A percentile compares a stretch with the other conserved stretches of the same genome.
Evolutionary conservation across 202 grass and related monocot genomes (phyloP).

Genomic region (Brachypodium distachyon): DNA sequence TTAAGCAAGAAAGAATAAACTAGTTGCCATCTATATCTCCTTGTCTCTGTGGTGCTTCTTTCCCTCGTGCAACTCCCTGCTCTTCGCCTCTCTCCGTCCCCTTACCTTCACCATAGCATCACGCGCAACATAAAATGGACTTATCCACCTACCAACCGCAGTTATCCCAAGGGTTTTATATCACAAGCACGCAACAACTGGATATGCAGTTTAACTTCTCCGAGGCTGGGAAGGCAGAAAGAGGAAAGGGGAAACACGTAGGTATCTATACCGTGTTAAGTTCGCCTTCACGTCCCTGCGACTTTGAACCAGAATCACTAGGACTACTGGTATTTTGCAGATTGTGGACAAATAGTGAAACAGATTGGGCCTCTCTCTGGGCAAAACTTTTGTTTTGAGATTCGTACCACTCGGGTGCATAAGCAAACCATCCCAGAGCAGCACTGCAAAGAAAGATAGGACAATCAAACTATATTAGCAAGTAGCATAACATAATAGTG

Average conservation of each 20-base stretch:
- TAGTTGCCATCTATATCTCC: neutral
- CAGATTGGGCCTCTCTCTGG: slow-evolving; percentile 92
- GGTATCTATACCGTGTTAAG: slow-evolving; percentile 35
- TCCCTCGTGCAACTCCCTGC: neutral
- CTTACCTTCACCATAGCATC: neutral
- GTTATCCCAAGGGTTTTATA: neutral
- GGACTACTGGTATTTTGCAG: slow-evolving; percentile 52
- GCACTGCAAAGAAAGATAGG: slow-evolving; percentile 47
- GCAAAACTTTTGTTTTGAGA: slow-evolving; percentile 83
- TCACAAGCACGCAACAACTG: neutral
- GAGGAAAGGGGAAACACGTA: neutral
- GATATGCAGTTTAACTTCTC: neutral
- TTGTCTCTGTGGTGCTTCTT: neutral
- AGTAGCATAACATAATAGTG: neutral
- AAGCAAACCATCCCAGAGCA: slow-evolving; percentile 98
- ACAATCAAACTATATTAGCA: slow-evolving; percentile 14
- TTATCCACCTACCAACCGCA: neutral
- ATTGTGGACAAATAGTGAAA: slow-evolving; percentile 88
- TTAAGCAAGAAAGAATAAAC: neutral
- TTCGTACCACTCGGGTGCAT: slow-evolving; percentile 88
- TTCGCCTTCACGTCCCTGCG: slow-evolving; percentile 64
- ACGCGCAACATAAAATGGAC: neutral
- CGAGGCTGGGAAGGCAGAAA: neutral
- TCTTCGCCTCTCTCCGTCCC: neutral
- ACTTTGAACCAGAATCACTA: slow-evolving; percentile 50